Evolutionary conservation across 495 filamentous ascomycete genomes (phyloP), one percentile per base, ranked within the genome.

Genomic region (Podospora pseudopauciseta): DNA sequence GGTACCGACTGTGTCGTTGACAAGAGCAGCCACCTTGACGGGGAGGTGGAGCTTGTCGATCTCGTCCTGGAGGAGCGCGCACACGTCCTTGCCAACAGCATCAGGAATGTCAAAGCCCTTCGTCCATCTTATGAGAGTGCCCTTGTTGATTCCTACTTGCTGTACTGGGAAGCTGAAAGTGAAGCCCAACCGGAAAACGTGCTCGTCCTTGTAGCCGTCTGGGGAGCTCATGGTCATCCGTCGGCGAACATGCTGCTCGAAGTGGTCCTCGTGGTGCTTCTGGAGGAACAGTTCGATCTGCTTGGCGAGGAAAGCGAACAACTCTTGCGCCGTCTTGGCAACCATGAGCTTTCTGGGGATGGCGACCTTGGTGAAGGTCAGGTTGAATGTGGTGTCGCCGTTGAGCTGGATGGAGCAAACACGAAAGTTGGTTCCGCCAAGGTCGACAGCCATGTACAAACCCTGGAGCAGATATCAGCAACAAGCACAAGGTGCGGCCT

Each of bases 151-250:
- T 26, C 93, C 93, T 68, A 88, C 81, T 73, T 99, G 95, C 72
- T 96, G 88, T 28, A 99, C 95, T 18, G 95, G 95, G 79, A 99
- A 99, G 76, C 90, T 94, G 82, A 99, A 99, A 49, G 95, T 98
- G 81, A 99, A 98, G 18, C 95, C 95, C 15, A 99, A 83, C 73
- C 92, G 88, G 77, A 99, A 96, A 64, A 94, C 84, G 59, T 96
- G 84, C 75, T 92, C 86, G 53, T 90, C 85, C 55, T 76, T 79
- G 69, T 80, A 86, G 9, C 83, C 85, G 28, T 86, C 83, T 1
- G 80, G 80, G 18, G 81, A 79, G 77, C 80, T 83, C 34, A 81
- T 78, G 2, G 87, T 85, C 66, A 83, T 78, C 32, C 87, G 85
- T 64, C 89, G 86, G 60, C 83, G 83, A 64, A 88, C 71, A 75